phyloP scores from a whole-genome alignment of 1,284 basidiomycete genomes.

The Erythrobasidium hasegawianum region DNA sequence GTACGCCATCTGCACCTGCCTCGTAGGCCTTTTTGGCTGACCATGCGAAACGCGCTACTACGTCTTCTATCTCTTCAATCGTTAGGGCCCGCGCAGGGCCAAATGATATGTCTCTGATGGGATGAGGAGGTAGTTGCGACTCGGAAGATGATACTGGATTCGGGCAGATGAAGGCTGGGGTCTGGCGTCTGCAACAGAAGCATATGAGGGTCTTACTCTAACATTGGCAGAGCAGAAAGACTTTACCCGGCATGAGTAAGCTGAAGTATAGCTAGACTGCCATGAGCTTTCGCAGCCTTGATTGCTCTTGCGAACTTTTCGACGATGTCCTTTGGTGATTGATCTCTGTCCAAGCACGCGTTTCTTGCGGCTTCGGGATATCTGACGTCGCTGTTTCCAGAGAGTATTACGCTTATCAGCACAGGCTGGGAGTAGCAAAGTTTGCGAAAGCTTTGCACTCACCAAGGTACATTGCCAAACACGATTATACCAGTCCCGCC shows the following conservation, averaged over 20 bases:
- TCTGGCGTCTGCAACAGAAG: conserved; percentile 46
- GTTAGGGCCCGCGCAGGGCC: conserved; percentile 21
- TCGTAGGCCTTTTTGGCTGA: conserved; percentile 49
- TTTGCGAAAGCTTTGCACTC: conserved; percentile 24
- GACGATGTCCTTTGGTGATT: conserved; percentile 45
- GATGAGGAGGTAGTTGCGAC: conserved; percentile 41
- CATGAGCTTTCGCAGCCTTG: conserved; percentile 50
- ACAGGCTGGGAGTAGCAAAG: too few species aligned
- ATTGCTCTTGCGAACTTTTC: conserved; percentile 49
- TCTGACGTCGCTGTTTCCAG: conserved; percentile 15
- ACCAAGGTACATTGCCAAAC: conserved; percentile 46
- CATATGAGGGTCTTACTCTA: neutral
- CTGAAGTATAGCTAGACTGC: conserved; percentile 52
- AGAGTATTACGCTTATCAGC: neutral
- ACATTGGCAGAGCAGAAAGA: neutral
- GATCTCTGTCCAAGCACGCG: conserved; percentile 31
- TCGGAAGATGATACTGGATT: conserved; percentile 48
- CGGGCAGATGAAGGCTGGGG: conserved; percentile 42
- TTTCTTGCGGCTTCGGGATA: conserved; percentile 33
- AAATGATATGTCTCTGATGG: conserved; percentile 44
- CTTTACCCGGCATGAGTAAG: conserved; percentile 51
- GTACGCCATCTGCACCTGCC: conserved; percentile 50
- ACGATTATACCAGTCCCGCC: conserved; percentile 47
- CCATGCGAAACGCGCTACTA: conserved; percentile 50
- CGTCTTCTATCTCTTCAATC: conserved; percentile 36